Evolutionary conservation across 2,329 filamentous ascomycete species (phyloP).

Genomic region (Bipolaris cookei): DNA sequence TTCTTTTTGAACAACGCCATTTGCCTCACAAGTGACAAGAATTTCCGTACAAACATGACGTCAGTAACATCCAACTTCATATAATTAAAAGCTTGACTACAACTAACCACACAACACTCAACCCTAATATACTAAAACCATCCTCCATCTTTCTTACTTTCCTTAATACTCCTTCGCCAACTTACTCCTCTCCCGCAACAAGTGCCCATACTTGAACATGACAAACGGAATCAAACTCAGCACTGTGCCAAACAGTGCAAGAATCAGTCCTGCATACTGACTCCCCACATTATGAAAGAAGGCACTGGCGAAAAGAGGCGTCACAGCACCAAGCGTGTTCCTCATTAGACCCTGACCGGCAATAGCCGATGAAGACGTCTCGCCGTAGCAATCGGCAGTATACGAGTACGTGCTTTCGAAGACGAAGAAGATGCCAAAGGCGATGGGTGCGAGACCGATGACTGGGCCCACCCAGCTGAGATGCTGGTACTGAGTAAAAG

Average conservation of each 20-base stretch:
- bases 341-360: conserved; percentile 61
- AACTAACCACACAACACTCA: background rate
- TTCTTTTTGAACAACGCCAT: too few species aligned
- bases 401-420: conserved; percentile 57
- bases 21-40: too few species aligned
- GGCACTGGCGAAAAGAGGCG: conserved; percentile 59
- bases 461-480: conserved; percentile 58
- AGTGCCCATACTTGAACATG: conserved; percentile 53
- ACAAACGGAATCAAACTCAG: conserved; percentile 54
- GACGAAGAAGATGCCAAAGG: conserved; percentile 62
- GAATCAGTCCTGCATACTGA: conserved; percentile 59
- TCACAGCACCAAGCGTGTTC: conserved; percentile 61
- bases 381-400: conserved; percentile 61
- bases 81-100: background rate
- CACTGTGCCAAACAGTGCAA: conserved; percentile 56
- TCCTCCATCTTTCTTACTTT: background rate
- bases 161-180: conserved; percentile 42
- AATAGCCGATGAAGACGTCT: conserved; percentile 53
- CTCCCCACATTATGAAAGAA: conserved; percentile 62
- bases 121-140: conserved; percentile 1
- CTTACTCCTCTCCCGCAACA: conserved; percentile 51
- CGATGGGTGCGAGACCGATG: conserved; percentile 58
- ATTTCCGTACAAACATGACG: background rate
- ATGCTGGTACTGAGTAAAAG: conserved; percentile 60
- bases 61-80: background rate